Evolutionary conservation across 2,329 filamentous ascomycete genomes (phyloP), one percentile per base, ranked within the genome.

Genomic region (Colletotrichum caudatum): DNA sequence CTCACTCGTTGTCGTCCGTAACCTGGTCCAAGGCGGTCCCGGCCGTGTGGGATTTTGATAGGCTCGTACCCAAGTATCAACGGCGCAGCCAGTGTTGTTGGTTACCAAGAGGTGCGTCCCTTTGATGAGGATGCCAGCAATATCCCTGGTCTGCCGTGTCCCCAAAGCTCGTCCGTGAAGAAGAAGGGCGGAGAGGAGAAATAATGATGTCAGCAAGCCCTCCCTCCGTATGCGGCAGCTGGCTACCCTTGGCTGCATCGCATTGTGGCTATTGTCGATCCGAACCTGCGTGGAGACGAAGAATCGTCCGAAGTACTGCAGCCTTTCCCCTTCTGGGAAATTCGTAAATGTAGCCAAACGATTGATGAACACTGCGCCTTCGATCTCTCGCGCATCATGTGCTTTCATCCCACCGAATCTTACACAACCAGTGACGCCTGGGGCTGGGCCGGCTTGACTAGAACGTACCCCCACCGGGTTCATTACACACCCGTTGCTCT

Each of bases 321-420:
- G 51, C 23, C 20, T 60, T 57, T 64, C 60, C 60, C 60, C n/a
- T 29, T 39, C 50, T 11, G 3, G 69, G 65, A 14, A 69, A 64
- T 41, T 72, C 69, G 69, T 72, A 72, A 50, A 57, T 56, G 54
- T 56, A 46, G 54, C 69, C 69, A 69, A 7, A 53, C 37, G 29
- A 64, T 59, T 50, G 50, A 33, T 29, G 35, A 35, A 33, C 53
- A 39, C 37, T 54, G 18, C 12, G 50, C 50, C 58, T 16, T 37
- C 8, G 35, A 37, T 37, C 9, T 35, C 35, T 37, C 35, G 9
- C 8, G 35, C 35, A 9, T 37, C 35, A 37, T 37, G 35, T 37
- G 11, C 35, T 37, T 9, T 37, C 35, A 9, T 37, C 35, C 35
- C 35, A 37, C 35, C 35, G 35, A 37, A 37, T 37, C 35, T 37